These are phyloP conservation scores for Clathrospora elynae DNA, from an alignment of 2,329 filamentous ascomycete genomes.

Conservation along the genomic window DNA sequence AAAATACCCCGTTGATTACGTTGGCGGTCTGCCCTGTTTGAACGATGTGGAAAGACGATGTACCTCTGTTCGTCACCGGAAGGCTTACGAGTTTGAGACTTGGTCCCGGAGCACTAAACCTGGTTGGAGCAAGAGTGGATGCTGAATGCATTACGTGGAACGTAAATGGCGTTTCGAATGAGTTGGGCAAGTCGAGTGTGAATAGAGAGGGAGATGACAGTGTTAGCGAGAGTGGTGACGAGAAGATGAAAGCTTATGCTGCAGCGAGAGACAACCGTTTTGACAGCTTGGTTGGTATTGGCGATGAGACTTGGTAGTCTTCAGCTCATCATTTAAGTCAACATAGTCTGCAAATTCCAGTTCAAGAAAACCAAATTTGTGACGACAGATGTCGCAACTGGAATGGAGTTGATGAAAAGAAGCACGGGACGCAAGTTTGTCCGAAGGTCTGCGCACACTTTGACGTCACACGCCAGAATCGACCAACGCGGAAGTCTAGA, in stretches of 20 bases:
- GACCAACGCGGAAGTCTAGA: no score
- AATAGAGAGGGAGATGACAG: conserved; percentile 11
- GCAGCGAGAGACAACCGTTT: conserved; percentile 53
- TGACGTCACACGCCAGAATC: no score
- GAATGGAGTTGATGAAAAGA: no score
- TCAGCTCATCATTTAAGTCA: no score
- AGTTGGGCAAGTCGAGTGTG: conserved; percentile 22
- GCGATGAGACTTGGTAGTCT: not conserved
- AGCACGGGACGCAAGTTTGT: no score
- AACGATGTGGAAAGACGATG: conserved; percentile 75
- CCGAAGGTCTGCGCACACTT: no score
- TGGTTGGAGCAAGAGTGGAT: conserved; percentile 73
- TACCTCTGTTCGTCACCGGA: conserved; percentile 75
- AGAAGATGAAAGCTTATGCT: conserved; percentile 33
- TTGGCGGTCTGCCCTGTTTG: conserved; percentile 72
- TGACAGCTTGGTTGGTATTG: conserved; percentile 37
- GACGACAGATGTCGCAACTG: no score
- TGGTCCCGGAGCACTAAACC: conserved; percentile 73
- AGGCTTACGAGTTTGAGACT: conserved; percentile 69
- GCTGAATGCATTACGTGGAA: conserved; percentile 76
- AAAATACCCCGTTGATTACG: conserved; percentile 65
- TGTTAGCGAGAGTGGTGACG: conserved; percentile 5
- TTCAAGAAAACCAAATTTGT: no score
- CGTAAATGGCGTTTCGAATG: conserved; percentile 62
- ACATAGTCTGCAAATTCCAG: no score